phyloP scores from a whole-genome alignment of 2,329 filamentous ascomycete species.

The Acrodontium crateriforme region DNA sequence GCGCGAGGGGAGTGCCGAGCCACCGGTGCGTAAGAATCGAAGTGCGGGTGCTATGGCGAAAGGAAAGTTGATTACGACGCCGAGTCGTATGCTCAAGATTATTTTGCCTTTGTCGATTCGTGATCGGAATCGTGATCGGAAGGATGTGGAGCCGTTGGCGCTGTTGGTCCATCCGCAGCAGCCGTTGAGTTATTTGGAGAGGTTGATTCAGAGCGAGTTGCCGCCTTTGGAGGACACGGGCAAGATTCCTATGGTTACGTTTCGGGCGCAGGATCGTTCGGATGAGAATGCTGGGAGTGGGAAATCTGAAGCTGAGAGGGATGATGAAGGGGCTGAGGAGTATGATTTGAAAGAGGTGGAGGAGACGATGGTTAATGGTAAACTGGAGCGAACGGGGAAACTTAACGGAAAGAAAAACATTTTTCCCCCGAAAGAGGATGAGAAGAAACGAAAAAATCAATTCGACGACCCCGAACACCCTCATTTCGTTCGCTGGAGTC shows the following conservation, averaged over 20 bases:
- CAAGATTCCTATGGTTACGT: conserved; percentile 58
- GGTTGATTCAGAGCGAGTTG: conserved; percentile 76
- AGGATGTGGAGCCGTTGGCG: conserved; percentile 70
- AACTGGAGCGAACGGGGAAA: conserved; percentile 32
- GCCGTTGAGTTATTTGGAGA: conserved; percentile 78
- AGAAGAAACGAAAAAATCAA: too few species aligned
- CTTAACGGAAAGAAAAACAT: conserved; percentile 19
- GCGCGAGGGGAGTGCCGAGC: conserved; percentile 43
- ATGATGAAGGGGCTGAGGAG: conserved; percentile 18
- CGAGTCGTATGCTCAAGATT: conserved; percentile 65
- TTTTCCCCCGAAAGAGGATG: conserved; percentile 29
- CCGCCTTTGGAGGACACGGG: conserved; percentile 49
- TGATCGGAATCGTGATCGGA: conserved; percentile 45
- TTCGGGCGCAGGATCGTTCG: conserved; percentile 64
- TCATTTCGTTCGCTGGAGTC: conserved; percentile 76
- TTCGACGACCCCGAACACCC: conserved; percentile 27
- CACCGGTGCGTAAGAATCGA: conserved; percentile 40
- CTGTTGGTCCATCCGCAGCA: conserved; percentile 81
- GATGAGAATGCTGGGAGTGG: conserved; percentile 36
- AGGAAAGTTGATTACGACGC: conserved; percentile 67
- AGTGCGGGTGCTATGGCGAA: conserved; percentile 50
- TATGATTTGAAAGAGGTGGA: conserved; percentile 33
- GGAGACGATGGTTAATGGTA: conserved; percentile 37
- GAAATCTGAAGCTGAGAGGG: conserved; percentile 23
- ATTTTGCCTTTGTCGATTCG: conserved; percentile 58